A percentile compares a stretch with the other conserved stretches of the same genome.
phyloP scores from a whole-genome alignment of 768 basidiomycete species.

The Pulveroboletus sp. region DNA sequence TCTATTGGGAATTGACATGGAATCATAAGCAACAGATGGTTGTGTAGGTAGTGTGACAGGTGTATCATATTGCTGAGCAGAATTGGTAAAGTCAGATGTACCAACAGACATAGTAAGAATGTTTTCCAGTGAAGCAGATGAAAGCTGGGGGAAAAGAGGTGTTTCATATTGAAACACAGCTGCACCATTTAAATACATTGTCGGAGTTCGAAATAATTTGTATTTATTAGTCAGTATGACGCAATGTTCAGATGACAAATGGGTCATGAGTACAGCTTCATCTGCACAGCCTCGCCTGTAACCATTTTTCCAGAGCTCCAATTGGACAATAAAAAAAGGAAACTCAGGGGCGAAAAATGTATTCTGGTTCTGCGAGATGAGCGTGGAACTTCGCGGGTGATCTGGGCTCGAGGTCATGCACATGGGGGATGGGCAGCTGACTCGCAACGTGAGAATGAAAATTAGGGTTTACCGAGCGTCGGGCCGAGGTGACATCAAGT shows the following conservation, averaged over 20 bases:
- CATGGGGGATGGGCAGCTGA: not conserved
- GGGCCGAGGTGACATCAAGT: not conserved
- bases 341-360: too few species aligned
- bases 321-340: too few species aligned
- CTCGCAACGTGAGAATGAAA: constrained; percentile 9
- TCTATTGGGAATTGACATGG: not conserved
- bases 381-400: too few species aligned
- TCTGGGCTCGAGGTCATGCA: too few species aligned
- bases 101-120: constrained; percentile 7
- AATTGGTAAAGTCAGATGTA: not conserved
- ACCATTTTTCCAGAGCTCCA: too few species aligned
- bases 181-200: constrained; percentile 4
- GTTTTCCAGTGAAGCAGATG: not conserved
- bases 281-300: too few species aligned
- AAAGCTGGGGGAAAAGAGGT: not conserved
- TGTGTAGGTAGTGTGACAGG: not conserved
- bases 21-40: not conserved
- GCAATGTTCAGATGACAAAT: not conserved
- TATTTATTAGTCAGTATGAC: constrained; percentile 8
- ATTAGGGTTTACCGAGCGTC: constrained; percentile 15
- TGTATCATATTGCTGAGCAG: not conserved
- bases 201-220: constrained; percentile 15
- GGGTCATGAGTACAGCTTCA: not conserved
- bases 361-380: too few species aligned
- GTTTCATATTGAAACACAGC: not conserved